A percentile compares a stretch with the other conserved stretches of the same genome.
These are phyloP conservation scores for Pecoramyces ruminantium DNA, from an alignment of 192 early-diverging fungal species.

Conservation along the genomic window DNA sequence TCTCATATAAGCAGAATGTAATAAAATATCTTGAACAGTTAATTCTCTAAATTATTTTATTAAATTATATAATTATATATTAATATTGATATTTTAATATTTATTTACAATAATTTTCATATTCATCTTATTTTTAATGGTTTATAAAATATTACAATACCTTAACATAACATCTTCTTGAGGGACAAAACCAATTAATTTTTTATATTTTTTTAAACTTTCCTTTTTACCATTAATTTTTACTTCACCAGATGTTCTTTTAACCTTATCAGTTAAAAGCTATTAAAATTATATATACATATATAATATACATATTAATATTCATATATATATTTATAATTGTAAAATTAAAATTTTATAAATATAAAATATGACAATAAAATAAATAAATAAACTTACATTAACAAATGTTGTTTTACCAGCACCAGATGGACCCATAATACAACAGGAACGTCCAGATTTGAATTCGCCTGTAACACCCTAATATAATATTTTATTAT, in stretches of 20 bases:
- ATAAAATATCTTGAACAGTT: slow-evolving; percentile 62
- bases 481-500: background rate
- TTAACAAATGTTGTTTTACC: slow-evolving; percentile 56
- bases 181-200: slow-evolving; percentile 55
- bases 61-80: too few species aligned
- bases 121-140: too few species aligned
- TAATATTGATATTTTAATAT: too few species aligned
- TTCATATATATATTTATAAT: too few species aligned
- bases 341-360: too few species aligned
- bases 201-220: slow-evolving; percentile 37
- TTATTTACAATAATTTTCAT: too few species aligned
- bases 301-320: too few species aligned
- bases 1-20: slow-evolving; percentile 56
- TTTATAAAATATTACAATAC: background rate
- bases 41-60: slow-evolving; percentile 31
- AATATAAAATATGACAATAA: slow-evolving; percentile 1
- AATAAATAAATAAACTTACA: slow-evolving; percentile 1
- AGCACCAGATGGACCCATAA: slow-evolving; percentile 85
- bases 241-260: slow-evolving; percentile 28
- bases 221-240: slow-evolving; percentile 35
- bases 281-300: too few species aligned
- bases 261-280: slow-evolving; percentile 43
- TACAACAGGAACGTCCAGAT: slow-evolving; percentile 36
- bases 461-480: slow-evolving; percentile 36
- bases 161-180: slow-evolving; percentile 47